These are phyloP conservation scores for Psidium guajava DNA, from an alignment of 345 rosid genomes.

Conservation along the genomic window DNA sequence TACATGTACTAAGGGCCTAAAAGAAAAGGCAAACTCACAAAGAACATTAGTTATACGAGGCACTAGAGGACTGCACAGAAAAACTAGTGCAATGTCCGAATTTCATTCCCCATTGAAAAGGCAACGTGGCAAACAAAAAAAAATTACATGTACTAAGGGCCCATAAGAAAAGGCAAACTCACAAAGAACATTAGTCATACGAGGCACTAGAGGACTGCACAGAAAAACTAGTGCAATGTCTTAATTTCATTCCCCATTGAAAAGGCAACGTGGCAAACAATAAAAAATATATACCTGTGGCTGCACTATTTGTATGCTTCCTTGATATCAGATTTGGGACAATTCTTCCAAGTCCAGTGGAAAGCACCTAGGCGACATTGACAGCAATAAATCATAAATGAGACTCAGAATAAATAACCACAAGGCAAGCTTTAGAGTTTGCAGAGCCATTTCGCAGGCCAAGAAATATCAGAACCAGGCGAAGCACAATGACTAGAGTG, in stretches of 20 bases:
- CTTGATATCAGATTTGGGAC: slow-evolving; percentile 98
- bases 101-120: background rate
- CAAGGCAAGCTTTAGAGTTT: background rate
- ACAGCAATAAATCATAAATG: background rate
- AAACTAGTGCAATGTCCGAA: background rate
- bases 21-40: background rate
- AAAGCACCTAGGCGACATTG: slow-evolving; percentile 57
- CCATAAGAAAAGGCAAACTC: background rate
- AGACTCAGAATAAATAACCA: background rate
- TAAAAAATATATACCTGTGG: slow-evolving; percentile 44
- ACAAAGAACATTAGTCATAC: background rate
- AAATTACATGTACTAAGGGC: background rate
- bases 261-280: background rate
- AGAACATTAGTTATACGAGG: background rate
- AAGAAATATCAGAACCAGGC: background rate
- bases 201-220: background rate
- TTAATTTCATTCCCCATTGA: background rate
- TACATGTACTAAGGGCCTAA: background rate
- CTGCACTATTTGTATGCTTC: slow-evolving; percentile 97
- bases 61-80: background rate
- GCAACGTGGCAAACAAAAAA: background rate
- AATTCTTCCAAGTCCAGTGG: slow-evolving; percentile 98
- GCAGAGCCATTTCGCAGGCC: background rate
- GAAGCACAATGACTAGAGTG: background rate
- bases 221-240: background rate